Evolutionary conservation across 2,329 filamentous ascomycete species (phyloP), one percentile per base, ranked within the genome.

Genomic region (Exophiala sp.): DNA sequence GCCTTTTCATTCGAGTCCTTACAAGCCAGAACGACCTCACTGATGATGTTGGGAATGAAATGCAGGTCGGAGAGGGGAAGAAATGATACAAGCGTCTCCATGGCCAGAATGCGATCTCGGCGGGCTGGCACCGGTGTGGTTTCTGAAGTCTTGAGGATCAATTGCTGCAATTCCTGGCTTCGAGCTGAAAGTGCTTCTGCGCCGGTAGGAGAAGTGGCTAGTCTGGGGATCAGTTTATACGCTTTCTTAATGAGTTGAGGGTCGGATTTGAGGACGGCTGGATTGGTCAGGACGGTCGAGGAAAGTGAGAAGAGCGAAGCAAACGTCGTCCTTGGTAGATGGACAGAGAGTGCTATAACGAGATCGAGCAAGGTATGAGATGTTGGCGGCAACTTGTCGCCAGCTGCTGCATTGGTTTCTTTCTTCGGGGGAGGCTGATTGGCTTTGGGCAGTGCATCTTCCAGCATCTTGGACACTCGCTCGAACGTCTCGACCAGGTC

Each of bases 1-100:
- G 94, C 91, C 67, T 91, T 91, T 71, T 99, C 94, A 67, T 99
- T 99, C 66, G 94, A 90, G 74, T 99, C 94, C 72, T 99, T 99
- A 73, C 91, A 95, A 58, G 89, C 89, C 59, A 99, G 91, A 48
- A 99, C 91, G 33, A 97, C 90, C 73, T 99, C 94, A 3, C 91
- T 91, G 5, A 99, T 80, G 43, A 96, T 84, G 1, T 89, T 84
- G 1, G 94, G 91, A 57, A 99, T 92, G 72, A 99, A 97, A 70
- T 96, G 89, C 29, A 99, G 83, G 39, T 90, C 88, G 11, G 80
- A 79, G 42, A 83, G 78, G 11, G 91, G 88, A 5, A 96, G 78
- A 65, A 87, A 87, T 8, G 89, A 86, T 16, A 97, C 79, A 47
- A 97, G 79, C 52, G 90, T 86, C 24, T 86, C 76, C 44, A 97